Percentiles rank a stretch among this genome's conserved stretches.
These are phyloP conservation scores for Penicillium cataractarum DNA, from an alignment of 495 filamentous ascomycete genomes.

Conservation along the genomic window DNA sequence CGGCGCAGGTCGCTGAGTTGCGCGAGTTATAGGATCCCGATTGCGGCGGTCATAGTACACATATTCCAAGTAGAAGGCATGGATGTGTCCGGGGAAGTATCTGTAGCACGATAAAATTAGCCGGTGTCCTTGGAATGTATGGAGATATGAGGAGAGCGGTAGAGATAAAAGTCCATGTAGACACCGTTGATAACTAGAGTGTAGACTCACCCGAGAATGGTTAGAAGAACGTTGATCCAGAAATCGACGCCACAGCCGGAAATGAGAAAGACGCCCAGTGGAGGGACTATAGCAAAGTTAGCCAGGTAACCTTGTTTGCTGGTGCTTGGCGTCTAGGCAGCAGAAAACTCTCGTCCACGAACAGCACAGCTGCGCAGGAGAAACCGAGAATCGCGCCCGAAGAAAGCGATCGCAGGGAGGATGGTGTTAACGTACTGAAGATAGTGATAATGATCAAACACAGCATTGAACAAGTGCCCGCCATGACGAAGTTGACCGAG, in stretches of 20 bases:
- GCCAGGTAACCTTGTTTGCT: not conserved
- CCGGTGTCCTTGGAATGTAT: not conserved
- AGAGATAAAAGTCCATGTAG: not conserved
- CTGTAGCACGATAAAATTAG: slow-evolving; percentile 36
- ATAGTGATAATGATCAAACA: slow-evolving; percentile 61
- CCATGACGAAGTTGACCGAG: slow-evolving; percentile 31
- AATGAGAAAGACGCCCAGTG: slow-evolving; percentile 64
- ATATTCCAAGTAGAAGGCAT: slow-evolving; percentile 91
- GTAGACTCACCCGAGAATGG: slow-evolving; percentile 58
- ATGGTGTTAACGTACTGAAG: slow-evolving; percentile 50
- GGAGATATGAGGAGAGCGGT: not conserved
- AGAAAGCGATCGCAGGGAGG: not conserved
- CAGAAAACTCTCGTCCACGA: slow-evolving; percentile 1
- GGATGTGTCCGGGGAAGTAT: slow-evolving; percentile 79
- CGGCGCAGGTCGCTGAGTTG: slow-evolving; percentile 56
- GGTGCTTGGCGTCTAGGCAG: slow-evolving; percentile 7
- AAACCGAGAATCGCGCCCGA: not conserved
- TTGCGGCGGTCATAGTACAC: slow-evolving; percentile 78
- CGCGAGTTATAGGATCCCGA: slow-evolving; percentile 53
- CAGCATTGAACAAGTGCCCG: slow-evolving; percentile 41
- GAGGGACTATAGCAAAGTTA: slow-evolving; percentile 53
- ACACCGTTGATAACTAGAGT: not conserved
- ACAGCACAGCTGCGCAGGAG: not conserved
- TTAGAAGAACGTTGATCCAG: slow-evolving; percentile 66
- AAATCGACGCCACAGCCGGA: slow-evolving; percentile 67